Base-by-base conservation (phyloP, 805 yeast species). In the Candida anglica region DNA sequence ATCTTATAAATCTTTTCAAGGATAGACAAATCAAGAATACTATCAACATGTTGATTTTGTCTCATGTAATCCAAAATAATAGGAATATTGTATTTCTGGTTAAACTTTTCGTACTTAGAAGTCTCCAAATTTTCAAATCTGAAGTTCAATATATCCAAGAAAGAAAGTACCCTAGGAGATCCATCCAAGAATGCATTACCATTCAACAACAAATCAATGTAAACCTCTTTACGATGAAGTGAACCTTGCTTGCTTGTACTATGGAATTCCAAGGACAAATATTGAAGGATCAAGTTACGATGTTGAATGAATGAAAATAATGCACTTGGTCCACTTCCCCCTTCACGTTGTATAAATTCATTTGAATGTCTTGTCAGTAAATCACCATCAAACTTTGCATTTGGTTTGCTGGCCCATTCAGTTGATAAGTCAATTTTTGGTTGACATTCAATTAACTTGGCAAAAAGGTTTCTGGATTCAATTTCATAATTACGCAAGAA, bases 191-290 rank as follows among this genome's bases (percentile, higher is more conserved):
- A 69, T 13, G 72, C 71, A 24, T 65, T 58, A 8, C 66, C 66
- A 40, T 71, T 71, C 27, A 81, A 75, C 15, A 88, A 59, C 3
- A 66, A 47, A 4, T 71, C 63, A 17, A 80, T 63, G 43, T 82
- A 81, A 16, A 64, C 58, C 27, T 71, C 61, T 37, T 75, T 66
- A 44, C 77, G 59, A 18, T 82, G 60, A 24, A 77, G 47, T 6
- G 81, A 65, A 6, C 76, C 69, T 43, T 59, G 40, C 28, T 47
- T 36, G 0, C 72, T 63, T 10, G 75, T 63, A 36, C 70, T 70
- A 50, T 83, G 88, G n/a, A 91, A 65, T 43, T 87, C 94, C 34
- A 82, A 58, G 13, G 89, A 74, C 39, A 86, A 58, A 45, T 79
- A 77, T 42, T 83, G 84, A 16, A 86, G 60, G 10, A 82, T 59